Evolutionary conservation across 2,329 filamentous ascomycete genomes (phyloP), one percentile per base, ranked within the genome.

Genomic region (Escovopsis sp.): DNA sequence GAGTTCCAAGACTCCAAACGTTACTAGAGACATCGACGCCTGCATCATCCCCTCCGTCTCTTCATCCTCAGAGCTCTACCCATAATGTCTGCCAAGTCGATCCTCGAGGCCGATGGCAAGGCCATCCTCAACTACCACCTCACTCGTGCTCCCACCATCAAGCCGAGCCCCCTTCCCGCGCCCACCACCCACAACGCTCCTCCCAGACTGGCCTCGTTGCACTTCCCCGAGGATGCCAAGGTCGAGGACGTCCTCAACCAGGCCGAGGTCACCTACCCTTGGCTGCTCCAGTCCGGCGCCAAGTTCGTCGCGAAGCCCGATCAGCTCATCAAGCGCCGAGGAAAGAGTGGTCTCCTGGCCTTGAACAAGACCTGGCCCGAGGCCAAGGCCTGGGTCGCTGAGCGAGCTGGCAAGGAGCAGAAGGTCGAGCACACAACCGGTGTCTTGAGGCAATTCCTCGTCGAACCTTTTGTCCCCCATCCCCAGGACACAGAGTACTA

Each of bases 71-170:
- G 43, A 43, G 44, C 45, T 47, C 51, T 52, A 50, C 50, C 50
- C 57, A 61, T 46, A 54, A 67, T 67, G 64, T 67, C 64, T 53
- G 64, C 91, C 67, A 98, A 98, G 73, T 84, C 89, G 54, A 96
- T 98, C 63, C 71, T 84, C 75, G 91, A 98, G 76, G 89, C 89
- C 75, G 91, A 98, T 73, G 91, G 91, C 79, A 98, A 98, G 84
- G 91, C 91, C 77, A 96, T 98, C 74, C 78, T 98, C 78, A 96
- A 95, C 84, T 98, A 96, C 78, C 91, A 96, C 76, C 87, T 98
- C 69, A 96, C 91, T 57, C 84, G 91, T 63, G 86, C 91, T 55
- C 81, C 87, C 52, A 83, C 94, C 65, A 94, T 98, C 79, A 96
- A 95, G 83, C 84, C 89, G 53, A 89, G 87, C 60, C 87, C 91